A percentile compares a stretch with the other conserved stretches of the same genome.
These are phyloP conservation scores for Yamadazyma paraphyllophila DNA, from an alignment of 805 yeast species.

Conservation along the genomic window DNA sequence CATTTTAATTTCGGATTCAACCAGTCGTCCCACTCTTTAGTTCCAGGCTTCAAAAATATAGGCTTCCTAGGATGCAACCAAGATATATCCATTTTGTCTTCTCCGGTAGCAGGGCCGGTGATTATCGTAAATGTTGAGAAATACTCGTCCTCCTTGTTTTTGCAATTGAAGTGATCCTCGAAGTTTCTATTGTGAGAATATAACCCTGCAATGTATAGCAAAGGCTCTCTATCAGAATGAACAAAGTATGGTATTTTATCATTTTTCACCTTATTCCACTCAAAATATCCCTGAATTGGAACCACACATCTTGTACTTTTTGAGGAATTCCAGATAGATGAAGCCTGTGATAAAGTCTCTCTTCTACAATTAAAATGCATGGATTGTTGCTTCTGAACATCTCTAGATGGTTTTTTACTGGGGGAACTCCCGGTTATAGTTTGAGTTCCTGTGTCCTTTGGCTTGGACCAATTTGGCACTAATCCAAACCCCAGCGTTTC, in stretches of 20 bases:
- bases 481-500: conserved; percentile 79
- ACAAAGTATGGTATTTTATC: conserved; percentile 66
- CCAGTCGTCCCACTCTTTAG: conserved; percentile 64
- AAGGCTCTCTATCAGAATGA: conserved; percentile 46
- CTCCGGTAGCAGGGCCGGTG: conserved; percentile 59
- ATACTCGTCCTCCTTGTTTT: conserved; percentile 16
- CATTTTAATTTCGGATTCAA: conserved; percentile 44
- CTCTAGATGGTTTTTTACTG: conserved; percentile 25
- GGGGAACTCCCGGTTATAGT: conserved; percentile 9
- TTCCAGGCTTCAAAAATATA: conserved; percentile 57
- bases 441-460: conserved; percentile 32
- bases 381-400: conserved; percentile 35
- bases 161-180: conserved; percentile 19
- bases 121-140: conserved; percentile 62
- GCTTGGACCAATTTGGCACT: conserved; percentile 64
- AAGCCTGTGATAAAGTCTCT: conserved; percentile 53
- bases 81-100: conserved; percentile 47
- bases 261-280: conserved; percentile 55
- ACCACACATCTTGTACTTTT: conserved; percentile 63
- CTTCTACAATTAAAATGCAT: conserved; percentile 72
- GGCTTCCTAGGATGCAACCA: conserved; percentile 86
- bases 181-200: conserved; percentile 37
- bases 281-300: conserved; percentile 82
- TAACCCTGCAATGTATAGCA: conserved; percentile 62
- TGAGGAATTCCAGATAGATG: conserved; percentile 58